Percentiles rank a stretch among this genome's conserved stretches.
These are phyloP conservation scores for Pistacia integerrima DNA, from an alignment of 345 rosid genomes.

Conservation along the genomic window DNA sequence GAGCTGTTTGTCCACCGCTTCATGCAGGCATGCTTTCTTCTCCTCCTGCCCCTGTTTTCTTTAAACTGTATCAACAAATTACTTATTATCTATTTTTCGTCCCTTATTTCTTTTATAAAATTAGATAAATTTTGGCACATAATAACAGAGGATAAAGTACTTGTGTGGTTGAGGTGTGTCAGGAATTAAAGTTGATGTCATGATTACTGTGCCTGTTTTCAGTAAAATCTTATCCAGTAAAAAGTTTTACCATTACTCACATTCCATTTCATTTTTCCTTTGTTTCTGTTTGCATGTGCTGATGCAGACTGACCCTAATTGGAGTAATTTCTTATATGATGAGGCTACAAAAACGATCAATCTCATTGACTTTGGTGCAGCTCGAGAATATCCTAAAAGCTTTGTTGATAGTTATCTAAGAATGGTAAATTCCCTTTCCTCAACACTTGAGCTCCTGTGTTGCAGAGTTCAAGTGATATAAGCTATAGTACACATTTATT, in stretches of 20 bases:
- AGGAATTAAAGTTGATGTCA: neutral
- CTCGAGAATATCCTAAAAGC: conserved; percentile 81
- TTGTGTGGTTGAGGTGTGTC: too few species aligned
- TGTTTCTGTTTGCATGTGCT: conserved; percentile 14
- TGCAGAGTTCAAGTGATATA: neutral
- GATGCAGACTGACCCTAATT: conserved; percentile 95
- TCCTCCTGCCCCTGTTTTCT: neutral
- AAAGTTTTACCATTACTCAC: neutral
- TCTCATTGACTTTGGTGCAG: conserved; percentile 97
- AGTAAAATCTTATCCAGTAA: neutral
- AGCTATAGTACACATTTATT: neutral
- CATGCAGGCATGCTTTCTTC: conserved; percentile 63
- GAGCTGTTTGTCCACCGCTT: conserved; percentile 90
- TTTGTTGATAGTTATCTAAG: conserved; percentile 85
- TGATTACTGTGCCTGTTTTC: neutral
- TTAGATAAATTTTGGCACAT: neutral
- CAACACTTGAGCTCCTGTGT: neutral
- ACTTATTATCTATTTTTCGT: neutral
- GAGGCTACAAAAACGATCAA: conserved; percentile 65
- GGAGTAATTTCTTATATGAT: conserved; percentile 90
- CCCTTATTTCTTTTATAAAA: neutral
- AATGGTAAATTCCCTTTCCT: conserved; percentile 59
- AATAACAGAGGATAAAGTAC: too few species aligned
- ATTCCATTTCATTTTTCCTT: conserved; percentile 5
- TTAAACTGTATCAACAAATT: neutral